Evolutionary conservation across 768 basidiomycete genomes (phyloP).

Genomic region (Mycena olivaceomarginata): DNA sequence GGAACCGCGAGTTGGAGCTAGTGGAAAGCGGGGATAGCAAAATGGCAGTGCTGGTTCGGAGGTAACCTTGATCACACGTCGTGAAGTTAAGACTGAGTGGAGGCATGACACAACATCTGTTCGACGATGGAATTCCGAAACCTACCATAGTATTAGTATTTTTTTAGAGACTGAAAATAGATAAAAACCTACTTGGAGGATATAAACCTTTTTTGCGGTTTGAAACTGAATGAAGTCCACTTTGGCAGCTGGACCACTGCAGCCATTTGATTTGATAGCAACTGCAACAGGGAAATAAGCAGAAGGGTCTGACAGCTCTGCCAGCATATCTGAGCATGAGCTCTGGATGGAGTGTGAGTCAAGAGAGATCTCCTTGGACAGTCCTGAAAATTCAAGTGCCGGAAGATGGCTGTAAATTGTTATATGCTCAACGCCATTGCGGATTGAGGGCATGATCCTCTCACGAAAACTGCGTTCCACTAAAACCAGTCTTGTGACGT

Average conservation of each 20-base stretch:
- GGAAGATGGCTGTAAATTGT: not conserved
- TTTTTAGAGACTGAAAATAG: too few relatives aligned
- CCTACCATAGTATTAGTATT: too few relatives aligned
- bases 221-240: not conserved
- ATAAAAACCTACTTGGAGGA: too few relatives aligned
- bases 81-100: not conserved
- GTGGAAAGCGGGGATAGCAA: too few relatives aligned
- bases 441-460: not conserved
- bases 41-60: too few relatives aligned
- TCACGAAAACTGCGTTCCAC: not conserved
- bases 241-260: too few relatives aligned
- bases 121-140: not conserved
- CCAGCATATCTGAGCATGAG: not conserved
- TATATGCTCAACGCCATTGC: not conserved
- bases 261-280: too few relatives aligned
- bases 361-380: not conserved
- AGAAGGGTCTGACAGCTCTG: too few relatives aligned
- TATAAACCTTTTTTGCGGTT: not conserved
- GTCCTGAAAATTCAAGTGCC: not conserved
- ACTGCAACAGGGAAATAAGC: too few relatives aligned
- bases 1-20: too few relatives aligned
- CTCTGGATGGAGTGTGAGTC: not conserved
- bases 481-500: not conserved
- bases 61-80: not conserved
- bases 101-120: not conserved